phyloP scores from a whole-genome alignment of 441 rosid species.

The Omphalea diandra region DNA sequence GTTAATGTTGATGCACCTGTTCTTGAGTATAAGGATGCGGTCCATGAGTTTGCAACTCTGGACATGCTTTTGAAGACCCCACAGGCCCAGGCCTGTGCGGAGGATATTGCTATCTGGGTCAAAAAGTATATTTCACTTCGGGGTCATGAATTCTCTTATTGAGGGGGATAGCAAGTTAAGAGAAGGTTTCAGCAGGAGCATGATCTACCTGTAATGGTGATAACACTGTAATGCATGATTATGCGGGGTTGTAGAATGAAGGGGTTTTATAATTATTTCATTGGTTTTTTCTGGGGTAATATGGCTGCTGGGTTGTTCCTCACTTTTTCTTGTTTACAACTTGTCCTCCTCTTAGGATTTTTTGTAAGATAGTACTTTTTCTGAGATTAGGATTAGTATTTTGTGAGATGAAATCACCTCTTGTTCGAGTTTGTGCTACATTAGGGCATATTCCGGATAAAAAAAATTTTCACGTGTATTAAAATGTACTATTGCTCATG shows the following conservation, averaged over 20 bases:
- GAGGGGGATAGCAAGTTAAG: slow-evolving; percentile 19
- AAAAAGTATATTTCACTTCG: slow-evolving; percentile 83
- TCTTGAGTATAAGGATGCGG: slow-evolving; percentile 90
- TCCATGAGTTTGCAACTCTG: slow-evolving; percentile 92
- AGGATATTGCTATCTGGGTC: slow-evolving; percentile 91
- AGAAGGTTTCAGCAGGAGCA: slow-evolving; percentile 17
- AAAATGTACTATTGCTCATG: slow-evolving; percentile 28
- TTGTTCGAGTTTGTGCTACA: slow-evolving; percentile 27
- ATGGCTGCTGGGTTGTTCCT: slow-evolving; percentile 18
- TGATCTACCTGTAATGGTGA: slow-evolving; percentile 13
- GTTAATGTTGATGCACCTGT: slow-evolving; percentile 92
- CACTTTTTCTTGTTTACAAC: slow-evolving; percentile 17
- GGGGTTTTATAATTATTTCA: slow-evolving; percentile 17
- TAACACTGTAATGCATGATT: background rate
- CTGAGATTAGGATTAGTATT: slow-evolving; percentile 32
- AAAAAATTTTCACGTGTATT: slow-evolving; percentile 41
- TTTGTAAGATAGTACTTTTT: slow-evolving; percentile 40
- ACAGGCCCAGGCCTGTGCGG: slow-evolving; percentile 88
- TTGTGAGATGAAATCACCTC: slow-evolving; percentile 33
- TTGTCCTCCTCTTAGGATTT: slow-evolving; percentile 19
- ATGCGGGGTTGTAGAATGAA: background rate
- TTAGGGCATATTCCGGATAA: slow-evolving; percentile 27
- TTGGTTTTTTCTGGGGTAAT: too few species aligned
- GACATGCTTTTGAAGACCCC: slow-evolving; percentile 86
- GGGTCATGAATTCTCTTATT: slow-evolving; percentile 91